Base-by-base conservation (phyloP, 1,139 yeast species). In the Taphrina populina region DNA sequence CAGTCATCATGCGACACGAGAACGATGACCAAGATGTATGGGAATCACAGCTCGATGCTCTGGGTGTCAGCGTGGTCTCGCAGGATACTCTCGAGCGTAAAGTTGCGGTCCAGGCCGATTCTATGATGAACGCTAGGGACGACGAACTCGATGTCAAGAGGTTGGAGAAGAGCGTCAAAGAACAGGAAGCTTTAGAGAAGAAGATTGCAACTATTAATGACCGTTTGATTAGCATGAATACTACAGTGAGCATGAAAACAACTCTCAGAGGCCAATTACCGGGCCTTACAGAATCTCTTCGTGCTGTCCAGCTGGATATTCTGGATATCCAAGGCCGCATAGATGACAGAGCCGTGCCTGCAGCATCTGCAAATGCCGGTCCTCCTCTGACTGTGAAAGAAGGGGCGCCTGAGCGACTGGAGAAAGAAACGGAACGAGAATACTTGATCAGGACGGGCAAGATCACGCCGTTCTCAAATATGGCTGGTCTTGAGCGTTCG, bases 401-500 rank as follows among this genome's bases (percentile, higher is more conserved):
- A 0, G 68, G 67, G 15, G 74, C 67, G 11, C 54, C 54, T 8
- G 54, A 49, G 19, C 57, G 60, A n/a, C 49, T 60, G 5, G 60
- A 84, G 0, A 85, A 79, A 20, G 98, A 92, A 66, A 71, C 86
- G 0, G 87, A 85, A 64, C 80, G 80, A 58, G 97, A 90, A 55
- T 92, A 71, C 66, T 73, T 92, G 60, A 79, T 92, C 0, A 75
- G 98, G 61, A 90, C 90, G 0, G 99, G 99, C 37, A 83, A 88
- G 67, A 81, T 88, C 58, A 92, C 99, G 0, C 98, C 98, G 0
- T 92, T 92, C 73, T 95, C 96, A 8, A 81, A 80, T 39, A 74
- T 80, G 17, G 74, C 77, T 33, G 66, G 66, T 5, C 57, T 63
- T 2, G 65, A 63, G 40, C 55, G 62, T 27, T 58, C 54, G 13